Percentiles rank a stretch among this genome's conserved stretches.
phyloP scores from a whole-genome alignment of 805 yeast species.

The Lachancea lanzarotensis region DNA sequence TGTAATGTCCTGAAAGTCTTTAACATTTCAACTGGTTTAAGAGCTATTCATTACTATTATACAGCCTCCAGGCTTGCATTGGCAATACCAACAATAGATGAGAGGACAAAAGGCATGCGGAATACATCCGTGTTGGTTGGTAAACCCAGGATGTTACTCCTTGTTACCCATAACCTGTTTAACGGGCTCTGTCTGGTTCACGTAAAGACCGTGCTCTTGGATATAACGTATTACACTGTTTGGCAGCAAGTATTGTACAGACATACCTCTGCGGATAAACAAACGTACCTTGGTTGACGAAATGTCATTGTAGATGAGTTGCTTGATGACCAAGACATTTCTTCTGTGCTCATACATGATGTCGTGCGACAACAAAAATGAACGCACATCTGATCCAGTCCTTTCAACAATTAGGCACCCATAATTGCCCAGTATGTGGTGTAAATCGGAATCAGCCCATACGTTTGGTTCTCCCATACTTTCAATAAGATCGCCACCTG shows the following conservation, averaged over 20 bases:
- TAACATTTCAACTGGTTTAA: not conserved
- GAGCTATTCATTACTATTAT: not conserved
- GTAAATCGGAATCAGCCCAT: conserved; percentile 94
- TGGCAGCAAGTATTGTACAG: conserved; percentile 90
- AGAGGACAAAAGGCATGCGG: not conserved
- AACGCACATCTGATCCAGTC: conserved; percentile 92
- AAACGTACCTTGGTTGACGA: conserved; percentile 90
- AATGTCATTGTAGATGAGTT: conserved; percentile 92
- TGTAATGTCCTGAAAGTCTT: no score
- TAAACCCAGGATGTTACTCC: conserved; percentile 15
- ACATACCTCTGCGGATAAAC: conserved; percentile 91
- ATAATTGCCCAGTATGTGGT: conserved; percentile 90
- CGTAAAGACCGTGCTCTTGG: conserved; percentile 82
- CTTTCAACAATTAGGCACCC: conserved; percentile 96
- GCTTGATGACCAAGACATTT: conserved; percentile 90
- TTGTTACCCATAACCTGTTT: conserved; percentile 64
- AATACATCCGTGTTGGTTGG: not conserved
- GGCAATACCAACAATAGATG: not conserved
- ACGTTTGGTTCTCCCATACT: conserved; percentile 99
- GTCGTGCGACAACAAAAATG: conserved; percentile 87
- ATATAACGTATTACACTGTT: conserved; percentile 92
- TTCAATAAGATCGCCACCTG: conserved; percentile 97
- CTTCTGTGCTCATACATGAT: conserved; percentile 95
- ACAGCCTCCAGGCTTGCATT: not conserved
- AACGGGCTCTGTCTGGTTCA: conserved; percentile 86